Conservation (phyloP, 257 asterid genomes). For the Penstemon davidsonii region DNA sequence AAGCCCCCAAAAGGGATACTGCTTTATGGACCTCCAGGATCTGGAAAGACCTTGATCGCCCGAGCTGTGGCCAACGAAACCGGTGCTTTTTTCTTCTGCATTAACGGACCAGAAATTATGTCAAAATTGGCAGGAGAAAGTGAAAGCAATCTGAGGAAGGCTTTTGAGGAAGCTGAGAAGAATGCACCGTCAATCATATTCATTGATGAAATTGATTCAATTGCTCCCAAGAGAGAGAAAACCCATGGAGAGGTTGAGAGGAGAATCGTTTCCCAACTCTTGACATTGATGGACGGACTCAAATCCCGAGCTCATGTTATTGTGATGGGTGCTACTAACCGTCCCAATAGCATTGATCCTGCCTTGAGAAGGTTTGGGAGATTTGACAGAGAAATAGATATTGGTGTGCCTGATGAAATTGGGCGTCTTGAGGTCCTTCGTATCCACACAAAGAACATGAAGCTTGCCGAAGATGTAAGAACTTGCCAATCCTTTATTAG, state of each 20-base stretch:
- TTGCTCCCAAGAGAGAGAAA: slow-evolving; percentile 95
- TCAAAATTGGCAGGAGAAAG: slow-evolving; percentile 94
- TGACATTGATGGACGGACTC: slow-evolving; percentile 93
- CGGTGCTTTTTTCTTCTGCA: slow-evolving; percentile 73
- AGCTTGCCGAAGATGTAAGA: slow-evolving; percentile 78
- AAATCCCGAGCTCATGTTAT: slow-evolving; percentile 91
- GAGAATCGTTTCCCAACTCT: slow-evolving; percentile 89
- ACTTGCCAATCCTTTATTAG: too few relatives aligned
- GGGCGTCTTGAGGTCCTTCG: slow-evolving; percentile 96
- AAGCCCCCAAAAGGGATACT: slow-evolving; percentile 88
- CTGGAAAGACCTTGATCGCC: slow-evolving; percentile 88
- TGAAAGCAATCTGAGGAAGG: slow-evolving; percentile 91
- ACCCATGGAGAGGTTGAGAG: slow-evolving; percentile 93
- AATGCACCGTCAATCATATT: slow-evolving; percentile 2
- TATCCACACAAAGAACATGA: slow-evolving; percentile 94
- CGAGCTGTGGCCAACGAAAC: slow-evolving; percentile 94
- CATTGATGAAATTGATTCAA: slow-evolving; percentile 56
- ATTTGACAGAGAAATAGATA: slow-evolving; percentile 89
- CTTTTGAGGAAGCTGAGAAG: slow-evolving; percentile 93
- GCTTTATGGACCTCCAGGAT: slow-evolving; percentile 87
- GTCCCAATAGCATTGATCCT: slow-evolving; percentile 93
- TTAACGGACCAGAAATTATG: slow-evolving; percentile 32
- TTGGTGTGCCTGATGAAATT: slow-evolving; percentile 93
- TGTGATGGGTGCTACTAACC: slow-evolving; percentile 91
- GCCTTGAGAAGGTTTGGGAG: slow-evolving; percentile 93